Evolutionary conservation across 345 rosid genomes (phyloP), one percentile per base, ranked within the genome.

Genomic region (Camelina neglecta): DNA sequence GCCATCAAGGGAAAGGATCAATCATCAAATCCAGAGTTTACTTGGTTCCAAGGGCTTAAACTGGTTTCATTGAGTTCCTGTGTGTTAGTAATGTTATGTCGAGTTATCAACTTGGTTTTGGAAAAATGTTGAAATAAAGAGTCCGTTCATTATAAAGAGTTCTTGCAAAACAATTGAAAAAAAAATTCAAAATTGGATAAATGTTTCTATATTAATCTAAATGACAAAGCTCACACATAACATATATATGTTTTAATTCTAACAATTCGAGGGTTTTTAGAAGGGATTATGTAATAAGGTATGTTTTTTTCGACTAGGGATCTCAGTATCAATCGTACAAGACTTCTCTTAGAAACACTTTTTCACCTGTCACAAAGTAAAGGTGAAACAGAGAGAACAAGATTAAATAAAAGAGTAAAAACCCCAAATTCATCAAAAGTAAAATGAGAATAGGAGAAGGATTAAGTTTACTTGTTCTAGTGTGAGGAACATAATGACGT

Each of bases 1-100:
- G 91, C 75, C 90, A 82, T 71, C 74, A 78, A 36, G 78, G 81
- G 33, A 67, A 73, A 73, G 91, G 90, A 41, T 85, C 88, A 1
- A 79, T 90, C 56, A 83, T 90, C 85, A 94, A 85, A 86, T 91
- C 97, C 72, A 86, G 94, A 75, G 99, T 95, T 45, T 92, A 87
- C 73, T 79, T 87, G 64, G 87, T 87, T 42, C 80, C 90, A 8
- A 84, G 87, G 68, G 64, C 79, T 16, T 86, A 75, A 77, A 41
- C 16, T 29, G 33, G 75, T 54, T 45, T 67, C 61, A 16, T 39
- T 11, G 69, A 63, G 55, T 44, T 11, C 64, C 64, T 75, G 55
- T 51, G 60, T 51, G 69, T 72, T 51, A 54, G 72, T 57, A 42
- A 26, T 77, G 60, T 72, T 59, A 35, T 63, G 69, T 64, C 47